phyloP scores from a whole-genome alignment of 345 rosid genomes.

The Firmiana major region DNA sequence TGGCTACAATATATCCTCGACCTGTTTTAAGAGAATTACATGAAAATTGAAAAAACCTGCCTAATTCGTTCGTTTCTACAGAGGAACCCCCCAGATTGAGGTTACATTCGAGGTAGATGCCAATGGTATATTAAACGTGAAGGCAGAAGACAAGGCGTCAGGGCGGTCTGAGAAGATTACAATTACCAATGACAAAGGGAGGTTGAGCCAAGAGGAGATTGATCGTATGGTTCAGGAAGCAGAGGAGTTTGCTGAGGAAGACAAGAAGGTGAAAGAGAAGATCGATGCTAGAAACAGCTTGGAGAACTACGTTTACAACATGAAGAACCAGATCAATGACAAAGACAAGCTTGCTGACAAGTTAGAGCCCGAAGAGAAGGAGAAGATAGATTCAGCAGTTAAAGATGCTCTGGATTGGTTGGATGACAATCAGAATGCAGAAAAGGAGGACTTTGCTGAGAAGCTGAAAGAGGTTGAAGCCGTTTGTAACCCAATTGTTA shows the following conservation, averaged over 20 bases:
- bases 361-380: not conserved
- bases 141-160: not conserved
- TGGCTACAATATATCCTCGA: not conserved
- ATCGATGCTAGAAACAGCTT: not conserved
- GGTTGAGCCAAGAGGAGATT: not conserved
- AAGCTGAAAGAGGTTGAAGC: not conserved
- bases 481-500: not conserved
- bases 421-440: not conserved
- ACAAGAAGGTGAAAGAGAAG: not conserved
- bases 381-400: not conserved
- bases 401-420: not conserved
- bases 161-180: constrained; percentile 4
- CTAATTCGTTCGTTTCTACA: not conserved
- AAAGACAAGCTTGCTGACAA: not conserved
- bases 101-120: not conserved
- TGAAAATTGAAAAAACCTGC: not conserved
- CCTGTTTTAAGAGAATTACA: not conserved
- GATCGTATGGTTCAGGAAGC: not conserved
- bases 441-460: not conserved
- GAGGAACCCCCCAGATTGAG: constrained; percentile 1
- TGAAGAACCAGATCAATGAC: not conserved
- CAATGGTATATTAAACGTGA: not conserved
- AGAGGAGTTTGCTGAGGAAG: not conserved
- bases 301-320: not conserved
- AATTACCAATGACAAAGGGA: not conserved